Evolutionary conservation across 345 rosid species (phyloP).

Genomic region (Cardamine occulta): DNA sequence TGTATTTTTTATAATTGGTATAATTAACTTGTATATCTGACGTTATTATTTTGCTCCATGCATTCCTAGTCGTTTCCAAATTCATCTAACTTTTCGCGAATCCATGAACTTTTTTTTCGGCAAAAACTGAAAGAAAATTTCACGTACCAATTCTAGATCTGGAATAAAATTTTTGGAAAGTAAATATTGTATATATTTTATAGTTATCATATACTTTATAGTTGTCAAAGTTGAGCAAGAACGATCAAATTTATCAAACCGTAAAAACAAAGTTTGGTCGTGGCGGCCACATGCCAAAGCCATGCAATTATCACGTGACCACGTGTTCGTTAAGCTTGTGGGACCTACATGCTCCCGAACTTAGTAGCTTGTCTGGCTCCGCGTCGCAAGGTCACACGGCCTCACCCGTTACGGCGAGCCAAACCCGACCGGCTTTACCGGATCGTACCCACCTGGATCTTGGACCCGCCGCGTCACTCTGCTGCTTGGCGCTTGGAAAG

Average conservation of each 20-base stretch:
- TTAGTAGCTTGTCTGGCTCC: constrained; percentile 34
- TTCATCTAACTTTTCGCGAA: background rate
- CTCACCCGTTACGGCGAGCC: constrained; percentile 38
- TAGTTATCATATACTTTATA: background rate
- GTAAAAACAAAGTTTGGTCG: background rate
- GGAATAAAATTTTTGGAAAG: background rate
- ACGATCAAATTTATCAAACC: background rate
- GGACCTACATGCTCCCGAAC: constrained; percentile 19
- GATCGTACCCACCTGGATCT: constrained; percentile 22
- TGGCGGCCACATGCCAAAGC: constrained; percentile 14
- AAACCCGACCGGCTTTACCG: constrained; percentile 24
- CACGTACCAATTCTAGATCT: background rate
- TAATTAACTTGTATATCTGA: no score
- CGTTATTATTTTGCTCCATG: no score
- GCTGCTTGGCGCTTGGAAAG: constrained; percentile 30
- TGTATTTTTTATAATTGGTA: no score
- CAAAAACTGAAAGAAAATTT: background rate
- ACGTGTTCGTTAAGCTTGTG: constrained; percentile 9
- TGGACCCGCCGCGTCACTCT: constrained; percentile 37
- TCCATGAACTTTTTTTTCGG: background rate
- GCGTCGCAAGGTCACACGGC: constrained; percentile 40
- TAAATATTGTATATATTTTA: no score
- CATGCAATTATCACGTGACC: constrained; percentile 34
- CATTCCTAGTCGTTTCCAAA: no score
- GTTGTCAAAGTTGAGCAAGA: background rate